Percentiles rank a stretch among this genome's conserved stretches.
phyloP scores from a whole-genome alignment of 2,329 filamentous ascomycete genomes.

The Paraphoma sp. region DNA sequence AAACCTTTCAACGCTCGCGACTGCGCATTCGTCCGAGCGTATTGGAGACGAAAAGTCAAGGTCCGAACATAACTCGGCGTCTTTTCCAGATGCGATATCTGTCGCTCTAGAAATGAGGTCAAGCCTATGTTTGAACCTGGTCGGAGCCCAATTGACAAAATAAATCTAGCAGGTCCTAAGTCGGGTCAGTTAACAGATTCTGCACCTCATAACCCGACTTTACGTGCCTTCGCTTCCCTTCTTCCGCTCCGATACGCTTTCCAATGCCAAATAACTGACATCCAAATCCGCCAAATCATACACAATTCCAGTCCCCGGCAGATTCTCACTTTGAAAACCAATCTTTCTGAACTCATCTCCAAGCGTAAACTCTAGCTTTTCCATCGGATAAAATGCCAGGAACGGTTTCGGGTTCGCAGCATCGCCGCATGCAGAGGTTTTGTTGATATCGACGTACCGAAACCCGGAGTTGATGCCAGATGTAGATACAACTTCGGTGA shows the following conservation, averaged over 20 bases:
- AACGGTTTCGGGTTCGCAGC: conserved; percentile 36
- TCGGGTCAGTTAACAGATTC: background rate
- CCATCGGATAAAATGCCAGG: conserved; percentile 48
- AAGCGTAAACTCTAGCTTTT: conserved; percentile 44
- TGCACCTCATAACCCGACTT: background rate
- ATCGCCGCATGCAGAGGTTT: conserved; percentile 14
- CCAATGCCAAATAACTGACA: conserved; percentile 28
- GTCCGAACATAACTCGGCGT: conserved; percentile 29
- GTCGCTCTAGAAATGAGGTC: conserved; percentile 24
- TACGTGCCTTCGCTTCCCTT: background rate
- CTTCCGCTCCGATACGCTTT: conserved; percentile 3
- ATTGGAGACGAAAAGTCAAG: conserved; percentile 28
- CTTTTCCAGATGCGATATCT: conserved; percentile 18
- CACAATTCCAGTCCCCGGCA: conserved; percentile 31
- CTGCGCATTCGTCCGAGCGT: conserved; percentile 39
- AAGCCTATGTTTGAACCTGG: conserved; percentile 2
- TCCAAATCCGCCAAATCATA: conserved; percentile 43
- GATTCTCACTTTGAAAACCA: conserved; percentile 39
- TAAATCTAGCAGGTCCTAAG: conserved; percentile 18
- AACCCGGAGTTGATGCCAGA: conserved; percentile 43
- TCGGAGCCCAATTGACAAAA: conserved; percentile 26
- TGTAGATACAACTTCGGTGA: conserved; percentile 45
- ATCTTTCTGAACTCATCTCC: conserved; percentile 45
- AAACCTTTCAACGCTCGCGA: conserved; percentile 37
- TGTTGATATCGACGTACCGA: conserved; percentile 40